Base-by-base conservation (phyloP, 2,329 filamentous ascomycete genomes). In the Calonectria pseudoreteaudii region DNA sequence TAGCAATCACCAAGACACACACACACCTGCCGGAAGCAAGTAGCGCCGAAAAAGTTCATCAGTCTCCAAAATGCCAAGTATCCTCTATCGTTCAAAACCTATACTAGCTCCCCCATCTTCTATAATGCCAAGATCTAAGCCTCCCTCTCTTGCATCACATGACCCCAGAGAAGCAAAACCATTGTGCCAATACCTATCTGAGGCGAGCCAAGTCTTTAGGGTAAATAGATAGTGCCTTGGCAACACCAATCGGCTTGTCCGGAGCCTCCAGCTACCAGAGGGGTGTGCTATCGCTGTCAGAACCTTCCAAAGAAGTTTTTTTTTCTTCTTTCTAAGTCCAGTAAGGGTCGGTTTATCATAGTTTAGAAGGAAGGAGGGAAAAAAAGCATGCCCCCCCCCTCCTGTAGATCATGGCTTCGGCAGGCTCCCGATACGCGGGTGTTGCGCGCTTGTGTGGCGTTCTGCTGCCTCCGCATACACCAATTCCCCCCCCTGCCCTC, bases 171-270 rank as follows among this genome's bases (percentile, higher is more conserved):
- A 41, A 62, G 56, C 23, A 7, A 41, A 38, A 9, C 23, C 14
- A 62, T 41, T 62, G 23, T 18, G 34, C 14, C 14, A 36, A 36
- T 26, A 18, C 41, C 56, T 20, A 18, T 62, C 56, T 20, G 28
- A 13, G 56, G 56, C 2, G 56, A 41, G 56, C 34, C 56, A 62
- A 62, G 34, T 62, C 56, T 62, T 26, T 62, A 62, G 56, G 56
- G 56, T 62, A 62, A 36, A 28, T 41, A 62, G 56, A 28, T 41
- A 62, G 56, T 62, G 56, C 56, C 56, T 62, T 62, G 56, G 56
- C 34, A 36, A 62, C 56, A 18, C 56, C 56, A 62, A 62, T 62
- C 56, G 56, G 56, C 56, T 62, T 11, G 23, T 23, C n/a, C 56
- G 56, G 56, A 62, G 2, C 10, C 9, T 41, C 41, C 34, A 62